Conservation (phyloP, 768 basidiomycete species). For the Xerocomellus dryophilus region DNA sequence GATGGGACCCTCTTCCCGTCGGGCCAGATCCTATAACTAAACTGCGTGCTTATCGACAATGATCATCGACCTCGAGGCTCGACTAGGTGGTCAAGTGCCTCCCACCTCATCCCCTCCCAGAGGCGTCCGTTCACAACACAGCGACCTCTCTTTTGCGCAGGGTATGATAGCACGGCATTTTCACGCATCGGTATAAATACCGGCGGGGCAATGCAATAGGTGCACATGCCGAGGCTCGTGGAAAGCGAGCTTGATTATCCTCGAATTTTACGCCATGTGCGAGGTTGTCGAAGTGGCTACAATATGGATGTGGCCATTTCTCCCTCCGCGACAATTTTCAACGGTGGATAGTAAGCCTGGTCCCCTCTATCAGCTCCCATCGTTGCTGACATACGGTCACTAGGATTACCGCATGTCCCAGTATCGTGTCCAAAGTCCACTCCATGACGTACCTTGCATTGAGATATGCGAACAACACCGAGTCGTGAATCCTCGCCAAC, state of each 20-base stretch:
- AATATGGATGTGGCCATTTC: slow-evolving; percentile 6
- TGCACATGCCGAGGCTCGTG: neutral
- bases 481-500: neutral
- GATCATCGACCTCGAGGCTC: neutral
- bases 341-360: slow-evolving; percentile 10
- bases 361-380: neutral
- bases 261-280: neutral
- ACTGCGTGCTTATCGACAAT: neutral
- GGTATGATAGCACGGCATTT: too few species aligned
- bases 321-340: neutral
- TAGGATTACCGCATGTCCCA: neutral
- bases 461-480: too few species aligned
- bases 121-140: neutral
- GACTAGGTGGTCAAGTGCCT: neutral
- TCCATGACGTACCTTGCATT: neutral
- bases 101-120: neutral
- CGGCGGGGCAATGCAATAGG: neutral
- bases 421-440: neutral
- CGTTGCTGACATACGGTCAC: neutral
- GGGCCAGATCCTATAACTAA: neutral
- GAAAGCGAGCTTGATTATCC: neutral
- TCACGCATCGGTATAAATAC: neutral
- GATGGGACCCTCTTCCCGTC: neutral
- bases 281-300: slow-evolving; percentile 5
- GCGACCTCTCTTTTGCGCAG: too few species aligned